Percentiles rank a stretch among this genome's conserved stretches.
phyloP scores from a whole-genome alignment of 495 filamentous ascomycete species.

The Penicillium arizonense region DNA sequence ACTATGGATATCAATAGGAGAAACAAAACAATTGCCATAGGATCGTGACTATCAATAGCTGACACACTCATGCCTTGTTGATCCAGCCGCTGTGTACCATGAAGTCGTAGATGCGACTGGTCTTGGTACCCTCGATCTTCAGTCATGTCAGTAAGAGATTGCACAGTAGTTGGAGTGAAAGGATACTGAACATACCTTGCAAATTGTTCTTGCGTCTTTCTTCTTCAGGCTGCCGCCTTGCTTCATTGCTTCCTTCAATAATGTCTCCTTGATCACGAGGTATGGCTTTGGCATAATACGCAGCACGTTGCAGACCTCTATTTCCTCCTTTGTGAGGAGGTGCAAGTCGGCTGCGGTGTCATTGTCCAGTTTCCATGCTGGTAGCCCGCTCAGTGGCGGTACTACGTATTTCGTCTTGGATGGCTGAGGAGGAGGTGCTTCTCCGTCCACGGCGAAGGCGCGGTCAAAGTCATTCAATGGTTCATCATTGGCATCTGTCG shows the following conservation, averaged over 20 bases:
- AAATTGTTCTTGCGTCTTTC: slow-evolving; percentile 76
- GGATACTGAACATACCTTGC: slow-evolving; percentile 46
- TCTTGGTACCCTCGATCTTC: slow-evolving; percentile 64
- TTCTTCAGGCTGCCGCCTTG: slow-evolving; percentile 84
- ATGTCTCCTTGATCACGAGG: slow-evolving; percentile 84
- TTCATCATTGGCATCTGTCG: slow-evolving; percentile 29
- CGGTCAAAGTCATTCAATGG: slow-evolving; percentile 44
- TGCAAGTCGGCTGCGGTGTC: slow-evolving; percentile 80
- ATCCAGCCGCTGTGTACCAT: slow-evolving; percentile 94
- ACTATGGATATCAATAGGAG: slow-evolving; percentile 17
- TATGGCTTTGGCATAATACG: slow-evolving; percentile 91
- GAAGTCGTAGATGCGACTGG: slow-evolving; percentile 82
- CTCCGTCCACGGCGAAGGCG: slow-evolving; percentile 42
- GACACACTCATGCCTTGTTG: slow-evolving; percentile 55
- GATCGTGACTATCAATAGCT: background rate
- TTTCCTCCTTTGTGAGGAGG: slow-evolving; percentile 80
- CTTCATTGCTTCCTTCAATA: slow-evolving; percentile 86
- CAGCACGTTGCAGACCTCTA: slow-evolving; percentile 77
- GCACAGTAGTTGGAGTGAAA: background rate
- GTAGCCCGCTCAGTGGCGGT: slow-evolving; percentile 51
- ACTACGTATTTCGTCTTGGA: slow-evolving; percentile 46
- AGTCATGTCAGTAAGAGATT: slow-evolving; percentile 7
- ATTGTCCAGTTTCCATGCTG: slow-evolving; percentile 66
- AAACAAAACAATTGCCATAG: slow-evolving; percentile 2
- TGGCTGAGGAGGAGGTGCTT: slow-evolving; percentile 41